Base-by-base conservation (phyloP, 768 basidiomycete species). In the Megacollybia marginata region DNA sequence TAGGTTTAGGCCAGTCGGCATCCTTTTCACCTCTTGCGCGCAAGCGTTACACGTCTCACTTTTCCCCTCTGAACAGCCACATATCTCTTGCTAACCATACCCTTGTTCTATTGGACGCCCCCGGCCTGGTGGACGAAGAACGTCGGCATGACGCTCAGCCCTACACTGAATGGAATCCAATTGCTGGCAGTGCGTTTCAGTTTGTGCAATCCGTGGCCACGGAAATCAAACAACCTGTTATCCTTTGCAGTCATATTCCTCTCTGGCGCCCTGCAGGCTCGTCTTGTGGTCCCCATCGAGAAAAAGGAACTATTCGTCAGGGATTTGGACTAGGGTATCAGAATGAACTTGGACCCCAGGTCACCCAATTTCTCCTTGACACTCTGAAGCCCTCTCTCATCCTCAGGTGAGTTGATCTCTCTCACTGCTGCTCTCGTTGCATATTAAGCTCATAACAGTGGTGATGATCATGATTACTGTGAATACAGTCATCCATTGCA, bases 391-490 rank as follows among this genome's bases (percentile, higher is more conserved):
- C 94, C 6, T 69, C 73, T 1, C 64, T 88, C 11, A 71, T 94
- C 33, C 85, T 92, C 65, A 92, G 88, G 87, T 87, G 56, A 50
- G 70, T 55, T 13, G 15, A 28, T 48, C 13, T 13, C 49, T 28
- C n/a, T n/a, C n/a, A n/a, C n/a, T 32, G 38, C 38, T 19, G 7
- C 19, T 19, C 2, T 7, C 38, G 7, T 40, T 15, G 19, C 4
- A 15, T 40, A 44, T 50, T 44, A 31, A 35, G 49, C 34, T 51
- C 40, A 43, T 31, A 47, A 38, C 52, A 92, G 89, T 56, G 95
- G 91, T 5, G 92, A 97, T 64, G 93, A 97, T 60, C 93, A 96
- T 62, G 95, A 97, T 59, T 92, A 94, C 55, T 98, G 95, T 65
- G 89, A 89, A 69, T 80, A 83, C 59, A 70, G 71, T 61, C 80